These are phyloP conservation scores for Xylariales sp. DNA, from an alignment of 2,329 filamentous ascomycete species.

Conservation along the genomic window DNA sequence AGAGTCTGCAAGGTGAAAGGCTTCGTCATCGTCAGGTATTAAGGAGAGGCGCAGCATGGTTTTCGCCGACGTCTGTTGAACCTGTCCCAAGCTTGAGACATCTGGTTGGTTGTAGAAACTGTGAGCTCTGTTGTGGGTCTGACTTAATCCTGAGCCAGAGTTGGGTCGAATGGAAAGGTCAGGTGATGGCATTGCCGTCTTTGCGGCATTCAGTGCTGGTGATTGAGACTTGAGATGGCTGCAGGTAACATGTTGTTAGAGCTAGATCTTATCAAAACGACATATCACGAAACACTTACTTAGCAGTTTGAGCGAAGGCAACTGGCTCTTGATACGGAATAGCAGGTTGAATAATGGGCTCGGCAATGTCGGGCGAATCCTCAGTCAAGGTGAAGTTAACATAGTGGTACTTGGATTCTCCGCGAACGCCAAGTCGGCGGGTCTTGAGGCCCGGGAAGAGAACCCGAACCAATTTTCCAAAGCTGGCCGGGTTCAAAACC, in stretches of 20 bases:
- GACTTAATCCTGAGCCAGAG: slow-evolving; percentile 15
- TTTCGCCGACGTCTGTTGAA: slow-evolving; percentile 55
- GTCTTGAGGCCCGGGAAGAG: slow-evolving; percentile 96
- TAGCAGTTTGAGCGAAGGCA: slow-evolving; percentile 45
- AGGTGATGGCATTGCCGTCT: slow-evolving; percentile 31
- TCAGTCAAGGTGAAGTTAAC: slow-evolving; percentile 61
- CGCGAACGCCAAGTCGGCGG: slow-evolving; percentile 82
- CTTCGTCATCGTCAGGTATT: slow-evolving; percentile 49
- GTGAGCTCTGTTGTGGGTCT: slow-evolving; percentile 29
- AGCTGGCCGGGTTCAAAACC: slow-evolving; percentile 92
- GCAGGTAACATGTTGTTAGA: no score
- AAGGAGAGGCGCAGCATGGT: slow-evolving; percentile 58
- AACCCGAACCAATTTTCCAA: slow-evolving; percentile 93
- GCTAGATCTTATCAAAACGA: no score
- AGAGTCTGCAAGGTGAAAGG: slow-evolving; percentile 60
- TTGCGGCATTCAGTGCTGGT: slow-evolving; percentile 13
- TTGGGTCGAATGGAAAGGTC: slow-evolving; percentile 28
- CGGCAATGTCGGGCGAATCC: slow-evolving; percentile 45
- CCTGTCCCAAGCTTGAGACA: slow-evolving; percentile 50
- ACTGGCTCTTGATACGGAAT: slow-evolving; percentile 45
- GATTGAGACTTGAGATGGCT: slow-evolving; percentile 30
- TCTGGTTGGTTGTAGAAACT: slow-evolving; percentile 59
- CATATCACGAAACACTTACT: no score
- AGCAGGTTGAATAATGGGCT: slow-evolving; percentile 40
- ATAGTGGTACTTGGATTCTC: slow-evolving; percentile 98